phyloP scores from a whole-genome alignment of 2,329 filamentous ascomycete genomes.

The Polychaeton citri region DNA sequence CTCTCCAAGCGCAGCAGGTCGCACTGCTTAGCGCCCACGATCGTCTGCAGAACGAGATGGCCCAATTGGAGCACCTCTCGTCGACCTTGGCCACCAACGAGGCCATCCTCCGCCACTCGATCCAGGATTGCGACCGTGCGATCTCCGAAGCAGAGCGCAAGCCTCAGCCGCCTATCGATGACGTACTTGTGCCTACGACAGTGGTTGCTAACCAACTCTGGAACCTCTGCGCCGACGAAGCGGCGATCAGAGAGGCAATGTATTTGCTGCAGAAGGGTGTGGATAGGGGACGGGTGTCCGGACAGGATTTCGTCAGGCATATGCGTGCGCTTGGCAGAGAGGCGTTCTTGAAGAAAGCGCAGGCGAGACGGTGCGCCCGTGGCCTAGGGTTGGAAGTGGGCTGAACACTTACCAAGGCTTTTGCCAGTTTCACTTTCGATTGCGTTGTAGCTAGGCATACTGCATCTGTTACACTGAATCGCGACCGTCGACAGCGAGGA shows the following conservation, averaged over 20 bases:
- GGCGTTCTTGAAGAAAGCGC: constrained; percentile 71
- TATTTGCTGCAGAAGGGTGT: constrained; percentile 67
- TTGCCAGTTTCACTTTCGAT: no score
- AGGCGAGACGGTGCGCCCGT: constrained; percentile 61
- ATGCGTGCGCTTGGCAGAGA: constrained; percentile 63
- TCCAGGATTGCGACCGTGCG: constrained; percentile 64
- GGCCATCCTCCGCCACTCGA: constrained; percentile 59
- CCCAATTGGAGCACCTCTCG: constrained; percentile 57
- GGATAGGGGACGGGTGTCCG: constrained; percentile 56
- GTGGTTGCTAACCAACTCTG: constrained; percentile 91
- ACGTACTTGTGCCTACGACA: constrained; percentile 82
- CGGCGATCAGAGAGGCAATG: constrained; percentile 72
- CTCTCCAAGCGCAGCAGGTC: constrained; percentile 63
- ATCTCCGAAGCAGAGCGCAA: constrained; percentile 60
- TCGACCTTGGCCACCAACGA: constrained; percentile 64
- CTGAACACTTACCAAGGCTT: no score
- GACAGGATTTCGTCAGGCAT: constrained; percentile 61
- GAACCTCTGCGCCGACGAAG: constrained; percentile 74
- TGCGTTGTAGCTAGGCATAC: no score
- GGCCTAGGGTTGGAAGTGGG: constrained; percentile 53
- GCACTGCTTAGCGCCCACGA: constrained; percentile 61
- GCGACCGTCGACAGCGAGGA: no score
- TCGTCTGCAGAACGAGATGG: constrained; percentile 60
- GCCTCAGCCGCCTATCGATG: constrained; percentile 66
- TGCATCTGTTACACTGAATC: no score